Conservation (phyloP, 345 rosid genomes). For the Clausena lansium region DNA sequence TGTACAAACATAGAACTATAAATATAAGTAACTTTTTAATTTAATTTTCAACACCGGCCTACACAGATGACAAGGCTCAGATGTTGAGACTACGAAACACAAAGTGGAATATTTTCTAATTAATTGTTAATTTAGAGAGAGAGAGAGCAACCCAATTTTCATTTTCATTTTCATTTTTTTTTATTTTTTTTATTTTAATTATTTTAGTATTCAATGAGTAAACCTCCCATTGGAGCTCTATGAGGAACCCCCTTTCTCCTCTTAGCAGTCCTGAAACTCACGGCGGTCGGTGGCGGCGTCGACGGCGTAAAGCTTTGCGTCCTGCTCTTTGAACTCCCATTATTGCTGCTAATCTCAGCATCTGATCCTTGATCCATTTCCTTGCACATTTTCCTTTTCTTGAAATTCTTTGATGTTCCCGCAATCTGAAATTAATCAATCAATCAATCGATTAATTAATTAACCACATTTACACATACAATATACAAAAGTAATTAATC, state of each 20-base stretch:
- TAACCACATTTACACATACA: not conserved
- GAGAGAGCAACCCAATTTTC: too few relatives aligned
- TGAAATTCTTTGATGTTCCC: slow-evolving; percentile 52
- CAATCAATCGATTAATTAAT: not conserved
- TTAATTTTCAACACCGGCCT: slow-evolving; percentile 25
- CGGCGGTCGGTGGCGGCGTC: slow-evolving; percentile 49
- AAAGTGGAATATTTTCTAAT: not conserved
- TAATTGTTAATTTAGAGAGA: too few relatives aligned
- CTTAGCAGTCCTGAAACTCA: slow-evolving; percentile 35
- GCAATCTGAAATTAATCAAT: slow-evolving; percentile 31
- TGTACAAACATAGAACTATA: not conserved
- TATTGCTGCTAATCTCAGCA: slow-evolving; percentile 28
- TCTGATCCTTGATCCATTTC: slow-evolving; percentile 24
- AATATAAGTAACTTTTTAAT: not conserved
- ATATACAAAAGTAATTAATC: not conserved
- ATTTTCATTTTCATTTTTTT: not conserved
- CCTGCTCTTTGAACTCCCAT: slow-evolving; percentile 24
- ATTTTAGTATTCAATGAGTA: slow-evolving; percentile 41
- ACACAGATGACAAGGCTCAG: slow-evolving; percentile 18
- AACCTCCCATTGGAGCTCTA: slow-evolving; percentile 64
- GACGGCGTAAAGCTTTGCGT: slow-evolving; percentile 48
- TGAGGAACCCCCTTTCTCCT: slow-evolving; percentile 69
- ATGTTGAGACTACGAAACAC: not conserved
- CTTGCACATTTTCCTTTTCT: slow-evolving; percentile 32
- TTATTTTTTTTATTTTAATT: not conserved